Evolutionary conservation across 805 yeast genomes (phyloP).

Genomic region (Hanseniaspora pseudoguilliermondii): DNA sequence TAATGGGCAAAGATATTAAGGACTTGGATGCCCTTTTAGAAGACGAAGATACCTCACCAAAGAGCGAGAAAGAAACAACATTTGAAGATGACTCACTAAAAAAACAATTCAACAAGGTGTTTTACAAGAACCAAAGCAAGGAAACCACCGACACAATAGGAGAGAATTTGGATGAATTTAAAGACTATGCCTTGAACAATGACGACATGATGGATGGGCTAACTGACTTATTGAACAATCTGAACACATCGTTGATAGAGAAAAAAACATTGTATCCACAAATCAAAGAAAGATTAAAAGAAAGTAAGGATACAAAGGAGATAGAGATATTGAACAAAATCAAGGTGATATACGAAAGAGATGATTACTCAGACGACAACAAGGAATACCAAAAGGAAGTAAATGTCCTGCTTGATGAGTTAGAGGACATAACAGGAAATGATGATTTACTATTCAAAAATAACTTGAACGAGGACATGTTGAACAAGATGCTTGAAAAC

Average conservation of each 20-base stretch:
- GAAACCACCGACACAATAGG: neutral
- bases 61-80: neutral
- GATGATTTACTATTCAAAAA: neutral
- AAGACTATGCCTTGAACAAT: neutral
- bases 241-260: neutral
- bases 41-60: neutral
- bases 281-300: neutral
- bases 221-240: neutral
- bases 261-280: neutral
- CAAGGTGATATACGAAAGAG: neutral
- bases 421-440: neutral
- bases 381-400: neutral
- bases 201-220: neutral
- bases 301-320: neutral
- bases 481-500: neutral
- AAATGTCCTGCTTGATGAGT: neutral
- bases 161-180: neutral
- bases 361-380: neutral
- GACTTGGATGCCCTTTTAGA: constrained; percentile 6
- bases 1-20: constrained; percentile 3
- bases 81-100: neutral
- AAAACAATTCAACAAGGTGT: constrained; percentile 10
- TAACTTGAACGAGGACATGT: neutral
- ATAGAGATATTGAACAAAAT: neutral
- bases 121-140: constrained; percentile 6